Evolutionary conservation across 306 rosid species (phyloP).

Genomic region (Ceratonia siliqua): DNA sequence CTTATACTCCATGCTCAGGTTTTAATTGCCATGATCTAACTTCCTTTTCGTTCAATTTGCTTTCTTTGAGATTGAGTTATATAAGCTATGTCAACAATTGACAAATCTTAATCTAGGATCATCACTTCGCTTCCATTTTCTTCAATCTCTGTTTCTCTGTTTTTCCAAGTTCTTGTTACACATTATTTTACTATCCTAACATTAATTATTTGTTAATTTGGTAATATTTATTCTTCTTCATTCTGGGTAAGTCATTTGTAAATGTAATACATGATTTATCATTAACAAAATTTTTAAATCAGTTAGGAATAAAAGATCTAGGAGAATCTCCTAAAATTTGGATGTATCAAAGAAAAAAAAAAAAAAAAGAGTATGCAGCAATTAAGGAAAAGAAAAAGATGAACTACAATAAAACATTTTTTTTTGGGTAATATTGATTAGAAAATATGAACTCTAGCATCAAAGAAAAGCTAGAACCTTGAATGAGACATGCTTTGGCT

Average conservation of each 20-base stretch:
- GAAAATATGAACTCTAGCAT: conserved; percentile 15
- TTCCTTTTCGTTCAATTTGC: neutral
- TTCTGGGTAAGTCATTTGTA: neutral
- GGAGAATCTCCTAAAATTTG: too few relatives aligned
- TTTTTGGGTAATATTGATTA: neutral
- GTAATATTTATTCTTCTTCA: too few relatives aligned
- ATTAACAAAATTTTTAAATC: too few relatives aligned
- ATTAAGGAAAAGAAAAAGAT: neutral
- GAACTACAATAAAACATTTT: neutral
- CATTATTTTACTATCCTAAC: too few relatives aligned
- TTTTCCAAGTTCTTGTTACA: too few relatives aligned
- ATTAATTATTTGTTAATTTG: too few relatives aligned
- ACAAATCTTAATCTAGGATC: neutral
- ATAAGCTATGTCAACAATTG: neutral
- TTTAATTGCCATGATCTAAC: too few relatives aligned
- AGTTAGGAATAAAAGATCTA: too few relatives aligned
- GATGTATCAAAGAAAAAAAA: too few relatives aligned
- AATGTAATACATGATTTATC: neutral
- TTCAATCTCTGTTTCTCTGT: neutral
- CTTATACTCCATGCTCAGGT: too few relatives aligned
- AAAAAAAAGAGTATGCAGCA: too few relatives aligned
- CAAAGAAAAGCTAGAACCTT: conserved; percentile 21
- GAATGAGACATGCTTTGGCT: neutral
- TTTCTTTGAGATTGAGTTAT: neutral
- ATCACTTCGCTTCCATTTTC: neutral